Percentiles rank a stretch among this genome's conserved stretches.
Conservation (phyloP, 129 eudicot species). For the Ambrosia trifida region DNA sequence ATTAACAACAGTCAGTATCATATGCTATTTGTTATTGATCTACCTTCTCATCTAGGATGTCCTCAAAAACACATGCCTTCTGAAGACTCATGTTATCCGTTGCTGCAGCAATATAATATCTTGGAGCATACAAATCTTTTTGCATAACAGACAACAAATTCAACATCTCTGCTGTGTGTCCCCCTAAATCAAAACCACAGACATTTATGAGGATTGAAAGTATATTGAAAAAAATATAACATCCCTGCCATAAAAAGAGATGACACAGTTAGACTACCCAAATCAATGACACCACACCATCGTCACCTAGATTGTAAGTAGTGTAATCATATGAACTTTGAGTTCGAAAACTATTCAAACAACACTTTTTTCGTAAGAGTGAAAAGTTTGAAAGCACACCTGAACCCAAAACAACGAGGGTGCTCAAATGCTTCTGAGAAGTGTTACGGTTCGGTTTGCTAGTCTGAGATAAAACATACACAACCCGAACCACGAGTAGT, state of each 20-base stretch:
- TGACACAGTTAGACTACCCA: neutral
- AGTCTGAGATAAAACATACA: constrained; percentile 54
- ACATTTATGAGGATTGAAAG: neutral
- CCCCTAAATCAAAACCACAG: constrained; percentile 47
- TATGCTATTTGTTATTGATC: constrained; percentile 22
- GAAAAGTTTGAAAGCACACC: constrained; percentile 41
- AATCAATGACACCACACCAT: constrained; percentile 9
- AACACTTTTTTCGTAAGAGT: neutral
- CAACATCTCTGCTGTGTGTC: constrained; percentile 93
- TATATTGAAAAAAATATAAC: neutral
- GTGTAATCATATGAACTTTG: constrained; percentile 11
- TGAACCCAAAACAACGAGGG: constrained; percentile 90
- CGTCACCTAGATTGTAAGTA: neutral
- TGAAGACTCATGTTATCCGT: constrained; percentile 98
- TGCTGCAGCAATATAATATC: constrained; percentile 86
- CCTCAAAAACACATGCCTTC: constrained; percentile 80
- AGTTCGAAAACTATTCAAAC: neutral
- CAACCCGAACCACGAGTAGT: constrained; percentile 46
- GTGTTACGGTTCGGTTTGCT: constrained; percentile 49
- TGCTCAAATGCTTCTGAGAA: constrained; percentile 52
- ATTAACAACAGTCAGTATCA: constrained; percentile 2
- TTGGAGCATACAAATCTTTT: constrained; percentile 61
- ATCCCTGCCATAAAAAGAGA: neutral
- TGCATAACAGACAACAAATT: constrained; percentile 67
- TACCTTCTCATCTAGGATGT: constrained; percentile 60